phyloP scores from a whole-genome alignment of 2,329 filamentous ascomycete species.

The Cladosporium sp. region DNA sequence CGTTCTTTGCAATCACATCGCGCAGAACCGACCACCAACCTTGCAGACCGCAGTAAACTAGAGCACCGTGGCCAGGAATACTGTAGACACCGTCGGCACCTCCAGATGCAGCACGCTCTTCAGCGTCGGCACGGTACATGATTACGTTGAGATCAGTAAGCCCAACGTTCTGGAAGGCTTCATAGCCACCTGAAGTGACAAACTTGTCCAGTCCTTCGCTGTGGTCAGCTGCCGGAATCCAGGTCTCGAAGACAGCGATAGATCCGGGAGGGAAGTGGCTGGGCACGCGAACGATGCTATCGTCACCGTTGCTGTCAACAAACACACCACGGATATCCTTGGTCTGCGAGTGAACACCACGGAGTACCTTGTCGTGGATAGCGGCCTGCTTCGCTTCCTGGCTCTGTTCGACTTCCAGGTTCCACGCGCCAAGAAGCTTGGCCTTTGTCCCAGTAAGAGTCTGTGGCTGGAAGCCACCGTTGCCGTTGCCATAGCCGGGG shows the following conservation, averaged over 20 bases:
- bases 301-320: constrained; percentile 66
- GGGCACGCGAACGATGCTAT: constrained; percentile 75
- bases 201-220: constrained; percentile 78
- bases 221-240: constrained; percentile 84
- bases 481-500: constrained; percentile 80
- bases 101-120: constrained; percentile 74
- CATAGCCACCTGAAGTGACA: constrained; percentile 74
- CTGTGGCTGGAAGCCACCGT: constrained; percentile 74
- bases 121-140: constrained; percentile 85
- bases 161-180: constrained; percentile 70
- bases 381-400: constrained; percentile 63
- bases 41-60: constrained; percentile 95
- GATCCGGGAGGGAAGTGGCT: constrained; percentile 88
- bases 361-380: constrained; percentile 66
- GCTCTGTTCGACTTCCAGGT: constrained; percentile 78
- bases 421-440: constrained; percentile 85
- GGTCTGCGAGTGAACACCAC: constrained; percentile 79
- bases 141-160: constrained; percentile 86
- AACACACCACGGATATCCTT: constrained; percentile 68
- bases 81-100: constrained; percentile 84
- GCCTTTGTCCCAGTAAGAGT: constrained; percentile 79
- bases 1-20: constrained; percentile 79
- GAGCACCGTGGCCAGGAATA: constrained; percentile 75
- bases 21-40: constrained; percentile 96
- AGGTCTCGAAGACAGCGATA: constrained; percentile 93